Conservation (phyloP, 495 filamentous ascomycete species). For the Endocarpon pusillum region DNA sequence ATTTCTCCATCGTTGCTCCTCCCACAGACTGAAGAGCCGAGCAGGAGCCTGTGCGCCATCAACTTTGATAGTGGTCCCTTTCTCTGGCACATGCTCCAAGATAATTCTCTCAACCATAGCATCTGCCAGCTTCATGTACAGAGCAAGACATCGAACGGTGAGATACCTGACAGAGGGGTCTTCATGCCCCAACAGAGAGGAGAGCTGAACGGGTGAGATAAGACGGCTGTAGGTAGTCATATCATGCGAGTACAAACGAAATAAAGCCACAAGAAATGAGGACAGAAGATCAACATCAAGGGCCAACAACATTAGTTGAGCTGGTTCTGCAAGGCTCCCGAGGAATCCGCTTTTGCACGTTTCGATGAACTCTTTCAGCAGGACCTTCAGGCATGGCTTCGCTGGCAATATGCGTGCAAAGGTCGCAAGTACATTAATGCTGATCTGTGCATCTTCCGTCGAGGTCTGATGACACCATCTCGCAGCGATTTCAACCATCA, state of each 20-base stretch:
- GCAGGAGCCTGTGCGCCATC: conserved; percentile 72
- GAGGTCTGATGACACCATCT: conserved; percentile 42
- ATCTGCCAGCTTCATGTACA: conserved; percentile 70
- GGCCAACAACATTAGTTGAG: conserved; percentile 21
- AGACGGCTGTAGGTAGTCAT: conserved; percentile 41
- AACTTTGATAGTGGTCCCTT: conserved; percentile 47
- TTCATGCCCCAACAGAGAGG: conserved; percentile 46
- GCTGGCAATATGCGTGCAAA: conserved; percentile 72
- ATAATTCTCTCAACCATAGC: conserved; percentile 54
- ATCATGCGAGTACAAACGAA: conserved; percentile 62
- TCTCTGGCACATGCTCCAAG: conserved; percentile 38
- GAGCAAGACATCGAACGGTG: conserved; percentile 59
- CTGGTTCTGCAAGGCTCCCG: conserved; percentile 12
- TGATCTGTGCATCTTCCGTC: conserved; percentile 26
- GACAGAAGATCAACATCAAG: conserved; percentile 20
- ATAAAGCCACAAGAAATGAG: conserved; percentile 45
- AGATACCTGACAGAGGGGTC: conserved; percentile 54
- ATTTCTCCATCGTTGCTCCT: conserved; percentile 35
- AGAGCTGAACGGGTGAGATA: conserved; percentile 46
- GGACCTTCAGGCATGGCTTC: too few relatives aligned
- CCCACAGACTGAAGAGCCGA: conserved; percentile 66
- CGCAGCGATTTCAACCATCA: conserved; percentile 66
- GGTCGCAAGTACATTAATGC: conserved; percentile 41
- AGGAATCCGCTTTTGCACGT: too few relatives aligned
- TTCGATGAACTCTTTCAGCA: too few relatives aligned